Conservation (phyloP, 257 asterid genomes). For the Echites panduratus region DNA sequence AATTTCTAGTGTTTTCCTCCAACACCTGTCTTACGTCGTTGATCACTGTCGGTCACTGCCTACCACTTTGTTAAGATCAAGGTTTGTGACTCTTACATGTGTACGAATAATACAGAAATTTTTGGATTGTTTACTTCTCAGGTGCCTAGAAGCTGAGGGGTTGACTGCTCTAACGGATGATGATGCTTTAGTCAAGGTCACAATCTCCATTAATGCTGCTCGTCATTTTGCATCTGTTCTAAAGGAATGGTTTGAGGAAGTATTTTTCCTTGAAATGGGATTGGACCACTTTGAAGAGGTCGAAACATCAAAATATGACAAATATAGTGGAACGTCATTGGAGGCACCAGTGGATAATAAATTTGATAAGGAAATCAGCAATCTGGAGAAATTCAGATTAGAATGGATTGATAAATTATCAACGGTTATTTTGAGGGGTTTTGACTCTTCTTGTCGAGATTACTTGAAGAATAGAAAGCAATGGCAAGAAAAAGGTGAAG, state of each 20-base stretch:
- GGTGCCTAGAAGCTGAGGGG: slow-evolving; percentile 98
- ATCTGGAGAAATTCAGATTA: slow-evolving; percentile 48
- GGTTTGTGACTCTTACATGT: slow-evolving; percentile 57
- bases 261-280: slow-evolving; percentile 83
- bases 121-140: slow-evolving; percentile 46
- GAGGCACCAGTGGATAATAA: slow-evolving; percentile 33
- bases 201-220: slow-evolving; percentile 68
- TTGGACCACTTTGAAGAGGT: slow-evolving; percentile 24
- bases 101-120: slow-evolving; percentile 51
- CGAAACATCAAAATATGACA: slow-evolving; percentile 25
- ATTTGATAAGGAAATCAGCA: slow-evolving; percentile 51
- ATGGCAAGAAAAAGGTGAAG: slow-evolving; percentile 81
- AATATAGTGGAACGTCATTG: slow-evolving; percentile 15
- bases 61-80: slow-evolving; percentile 55
- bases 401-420: slow-evolving; percentile 86
- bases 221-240: slow-evolving; percentile 42
- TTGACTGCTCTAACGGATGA: slow-evolving; percentile 85
- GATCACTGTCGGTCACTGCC: slow-evolving; percentile 85
- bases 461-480: slow-evolving; percentile 78
- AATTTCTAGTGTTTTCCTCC: slow-evolving; percentile 53
- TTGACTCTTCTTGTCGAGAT: slow-evolving; percentile 71
- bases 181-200: slow-evolving; percentile 67
- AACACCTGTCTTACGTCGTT: slow-evolving; percentile 44
- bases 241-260: slow-evolving; percentile 73
- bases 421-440: slow-evolving; percentile 78